These are phyloP conservation scores for Boletales sp. DNA, from an alignment of 768 basidiomycete genomes.

Conservation along the genomic window DNA sequence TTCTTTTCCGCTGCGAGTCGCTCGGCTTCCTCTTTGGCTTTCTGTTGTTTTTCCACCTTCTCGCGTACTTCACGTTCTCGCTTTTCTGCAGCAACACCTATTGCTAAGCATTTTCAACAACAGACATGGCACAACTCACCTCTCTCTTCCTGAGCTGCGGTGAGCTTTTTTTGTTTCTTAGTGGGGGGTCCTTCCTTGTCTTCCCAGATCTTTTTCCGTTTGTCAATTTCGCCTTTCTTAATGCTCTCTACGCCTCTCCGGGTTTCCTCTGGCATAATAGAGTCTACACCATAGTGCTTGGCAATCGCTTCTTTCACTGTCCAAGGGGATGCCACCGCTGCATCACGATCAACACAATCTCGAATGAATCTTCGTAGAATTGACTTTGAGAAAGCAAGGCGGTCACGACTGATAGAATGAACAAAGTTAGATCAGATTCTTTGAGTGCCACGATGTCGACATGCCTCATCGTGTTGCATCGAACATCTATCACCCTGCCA, in stretches of 20 bases:
- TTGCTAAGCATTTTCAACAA: constrained; percentile 15
- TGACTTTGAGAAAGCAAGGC: constrained; percentile 93
- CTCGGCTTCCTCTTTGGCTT: constrained; percentile 68
- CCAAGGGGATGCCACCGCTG: constrained; percentile 94
- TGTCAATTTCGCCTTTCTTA: constrained; percentile 87
- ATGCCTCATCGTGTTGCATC: constrained; percentile 76
- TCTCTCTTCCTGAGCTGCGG: constrained; percentile 70
- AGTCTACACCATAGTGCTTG: constrained; percentile 77
- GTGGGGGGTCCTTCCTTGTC: constrained; percentile 80
- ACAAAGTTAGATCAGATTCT: constrained; percentile 1
- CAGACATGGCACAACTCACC: constrained; percentile 37
- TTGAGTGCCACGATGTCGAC: constrained; percentile 18
- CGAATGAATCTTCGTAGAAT: constrained; percentile 95
- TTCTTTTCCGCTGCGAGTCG: constrained; percentile 73
- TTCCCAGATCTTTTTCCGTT: constrained; percentile 88
- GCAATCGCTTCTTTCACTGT: constrained; percentile 86
- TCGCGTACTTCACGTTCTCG: constrained; percentile 68
- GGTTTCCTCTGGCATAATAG: constrained; percentile 82
- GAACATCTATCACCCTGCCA: constrained; percentile 81
- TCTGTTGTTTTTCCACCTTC: constrained; percentile 61
- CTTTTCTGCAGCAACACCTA: constrained; percentile 48
- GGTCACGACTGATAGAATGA: constrained; percentile 69
- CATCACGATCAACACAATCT: constrained; percentile 91
- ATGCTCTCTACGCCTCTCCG: constrained; percentile 73
- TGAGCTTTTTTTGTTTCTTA: constrained; percentile 80